These are phyloP conservation scores for Aspergillus hiratsukae DNA, from an alignment of 2,329 filamentous ascomycete genomes.

Conservation along the genomic window DNA sequence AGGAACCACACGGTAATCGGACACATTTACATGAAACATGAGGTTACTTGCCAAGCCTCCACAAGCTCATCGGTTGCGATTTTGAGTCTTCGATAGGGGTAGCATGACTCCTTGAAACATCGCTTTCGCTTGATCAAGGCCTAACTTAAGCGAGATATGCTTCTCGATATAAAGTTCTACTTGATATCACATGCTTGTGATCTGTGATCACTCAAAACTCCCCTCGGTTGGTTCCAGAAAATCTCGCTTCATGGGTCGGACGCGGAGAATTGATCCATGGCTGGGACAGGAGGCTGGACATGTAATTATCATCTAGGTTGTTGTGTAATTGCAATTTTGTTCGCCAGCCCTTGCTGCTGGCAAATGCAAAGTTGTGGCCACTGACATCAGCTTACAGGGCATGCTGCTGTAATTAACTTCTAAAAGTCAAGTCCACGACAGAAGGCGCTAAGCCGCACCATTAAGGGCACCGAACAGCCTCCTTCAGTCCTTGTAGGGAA, in stretches of 20 bases:
- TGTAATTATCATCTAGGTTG: too few relatives aligned
- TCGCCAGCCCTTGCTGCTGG: background rate
- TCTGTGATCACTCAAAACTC: background rate
- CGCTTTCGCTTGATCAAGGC: background rate
- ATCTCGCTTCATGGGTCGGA: background rate
- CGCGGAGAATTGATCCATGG: slow-evolving; percentile 3
- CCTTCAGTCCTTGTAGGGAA: background rate
- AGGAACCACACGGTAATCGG: background rate
- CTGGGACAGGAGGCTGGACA: background rate
- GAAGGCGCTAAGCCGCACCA: slow-evolving; percentile 11
- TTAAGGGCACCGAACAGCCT: background rate
- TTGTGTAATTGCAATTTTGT: background rate
- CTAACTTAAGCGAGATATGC: background rate
- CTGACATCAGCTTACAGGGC: background rate
- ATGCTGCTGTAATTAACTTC: background rate
- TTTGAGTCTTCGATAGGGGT: background rate
- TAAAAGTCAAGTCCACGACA: background rate
- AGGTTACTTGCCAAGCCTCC: background rate
- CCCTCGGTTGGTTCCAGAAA: background rate
- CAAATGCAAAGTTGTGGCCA: background rate
- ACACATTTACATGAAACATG: background rate
- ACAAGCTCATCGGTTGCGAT: background rate
- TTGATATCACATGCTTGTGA: background rate
- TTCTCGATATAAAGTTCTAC: background rate
- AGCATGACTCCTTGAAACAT: background rate